A percentile compares a stretch with the other conserved stretches of the same genome.
These are phyloP conservation scores for Neurospora cerealis DNA, from an alignment of 495 filamentous ascomycete species.

Conservation along the genomic window DNA sequence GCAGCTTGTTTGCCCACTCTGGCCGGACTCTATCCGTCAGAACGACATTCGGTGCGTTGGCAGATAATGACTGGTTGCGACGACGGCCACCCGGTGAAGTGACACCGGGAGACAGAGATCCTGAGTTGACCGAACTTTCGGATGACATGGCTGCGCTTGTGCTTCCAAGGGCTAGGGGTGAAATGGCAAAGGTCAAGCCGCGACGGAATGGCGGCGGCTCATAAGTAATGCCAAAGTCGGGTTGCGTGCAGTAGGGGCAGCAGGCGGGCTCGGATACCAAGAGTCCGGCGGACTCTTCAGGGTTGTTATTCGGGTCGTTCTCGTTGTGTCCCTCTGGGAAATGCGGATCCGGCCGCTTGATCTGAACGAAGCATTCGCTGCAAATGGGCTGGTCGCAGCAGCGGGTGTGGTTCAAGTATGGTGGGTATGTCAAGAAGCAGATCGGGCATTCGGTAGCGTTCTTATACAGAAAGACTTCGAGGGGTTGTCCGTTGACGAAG, in stretches of 20 bases:
- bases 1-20: conserved; percentile 87
- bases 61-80: conserved; percentile 74
- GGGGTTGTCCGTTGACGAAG: conserved; percentile 80
- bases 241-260: conserved; percentile 91
- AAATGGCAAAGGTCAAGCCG: conserved; percentile 61
- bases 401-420: conserved; percentile 88
- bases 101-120: conserved; percentile 26
- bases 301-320: conserved; percentile 31
- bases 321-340: conserved; percentile 74
- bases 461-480: conserved; percentile 91
- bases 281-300: conserved; percentile 47
- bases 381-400: conserved; percentile 97
- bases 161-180: conserved; percentile 23
- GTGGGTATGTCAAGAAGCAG: conserved; percentile 92
- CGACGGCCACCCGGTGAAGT: conserved; percentile 28
- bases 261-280: conserved; percentile 85
- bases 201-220: conserved; percentile 79
- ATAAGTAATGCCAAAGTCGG: conserved; percentile 92
- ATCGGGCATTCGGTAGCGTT: conserved; percentile 87
- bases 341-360: conserved; percentile 93
- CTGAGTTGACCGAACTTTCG: conserved; percentile 42
- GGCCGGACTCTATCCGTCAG: conserved; percentile 86
- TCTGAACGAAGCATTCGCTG: conserved; percentile 98
- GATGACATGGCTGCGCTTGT: conserved; percentile 61
- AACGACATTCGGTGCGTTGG: conserved; percentile 69